A percentile compares a stretch with the other conserved stretches of the same genome.
Conservation (phyloP, 805 yeast species). For the Saccharomycopsis babjevae region DNA sequence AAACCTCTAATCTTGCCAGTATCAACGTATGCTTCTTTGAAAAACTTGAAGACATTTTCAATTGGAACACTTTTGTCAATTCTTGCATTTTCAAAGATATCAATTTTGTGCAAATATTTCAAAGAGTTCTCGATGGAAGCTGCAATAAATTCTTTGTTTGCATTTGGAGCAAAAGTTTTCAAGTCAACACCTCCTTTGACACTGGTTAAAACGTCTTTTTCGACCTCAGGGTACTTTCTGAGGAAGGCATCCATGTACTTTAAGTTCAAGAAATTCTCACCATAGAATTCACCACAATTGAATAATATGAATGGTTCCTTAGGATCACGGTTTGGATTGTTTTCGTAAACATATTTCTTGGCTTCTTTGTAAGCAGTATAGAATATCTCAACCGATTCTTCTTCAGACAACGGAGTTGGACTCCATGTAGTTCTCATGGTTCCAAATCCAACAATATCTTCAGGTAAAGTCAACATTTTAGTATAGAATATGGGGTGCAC, state of each 20-base stretch:
- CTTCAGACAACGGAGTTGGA: constrained; percentile 43
- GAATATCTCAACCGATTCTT: constrained; percentile 43
- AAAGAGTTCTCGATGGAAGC: constrained; percentile 37
- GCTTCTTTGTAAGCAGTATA: constrained; percentile 35
- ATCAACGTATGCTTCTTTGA: constrained; percentile 45
- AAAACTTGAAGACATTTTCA: constrained; percentile 46
- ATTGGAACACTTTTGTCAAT: constrained; percentile 46
- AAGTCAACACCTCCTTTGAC: constrained; percentile 54
- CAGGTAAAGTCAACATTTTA: constrained; percentile 2
- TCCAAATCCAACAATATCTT: constrained; percentile 47
- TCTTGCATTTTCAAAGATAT: constrained; percentile 66
- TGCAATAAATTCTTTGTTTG: constrained; percentile 37
- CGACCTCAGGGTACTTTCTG: constrained; percentile 42
- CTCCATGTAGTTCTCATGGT: constrained; percentile 76
- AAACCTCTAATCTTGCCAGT: constrained; percentile 59
- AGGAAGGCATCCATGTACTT: constrained; percentile 48
- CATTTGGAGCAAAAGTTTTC: constrained; percentile 36
- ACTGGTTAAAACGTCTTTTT: constrained; percentile 46
- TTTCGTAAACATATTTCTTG: constrained; percentile 31
- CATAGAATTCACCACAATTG: constrained; percentile 77
- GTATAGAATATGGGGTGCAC: not conserved
- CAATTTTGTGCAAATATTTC: constrained; percentile 35
- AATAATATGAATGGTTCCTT: constrained; percentile 23
- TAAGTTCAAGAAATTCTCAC: constrained; percentile 44
- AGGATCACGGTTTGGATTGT: not conserved